Conservation (phyloP, 2,329 filamentous ascomycete genomes). For the Aspergillus ibericus region DNA sequence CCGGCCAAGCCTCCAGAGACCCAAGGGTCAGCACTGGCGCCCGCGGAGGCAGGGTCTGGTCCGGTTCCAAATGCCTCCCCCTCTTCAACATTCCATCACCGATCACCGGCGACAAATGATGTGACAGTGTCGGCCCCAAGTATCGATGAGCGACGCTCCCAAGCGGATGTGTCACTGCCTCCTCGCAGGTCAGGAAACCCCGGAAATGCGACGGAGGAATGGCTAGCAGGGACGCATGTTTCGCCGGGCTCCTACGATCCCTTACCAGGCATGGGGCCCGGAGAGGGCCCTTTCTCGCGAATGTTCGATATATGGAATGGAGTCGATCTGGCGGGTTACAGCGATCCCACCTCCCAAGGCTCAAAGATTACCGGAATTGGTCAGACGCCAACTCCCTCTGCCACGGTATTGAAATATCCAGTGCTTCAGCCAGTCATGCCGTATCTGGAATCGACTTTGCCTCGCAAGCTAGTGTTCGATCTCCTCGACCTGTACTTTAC, state of each 20-base stretch:
- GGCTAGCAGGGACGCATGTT: constrained; percentile 33
- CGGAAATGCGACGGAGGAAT: constrained; percentile 34
- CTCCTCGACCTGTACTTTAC: constrained; percentile 88
- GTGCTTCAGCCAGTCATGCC: constrained; percentile 81
- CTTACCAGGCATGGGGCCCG: constrained; percentile 25
- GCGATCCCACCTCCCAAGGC: constrained; percentile 51
- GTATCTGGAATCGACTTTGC: constrained; percentile 75
- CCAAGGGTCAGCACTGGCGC: background rate
- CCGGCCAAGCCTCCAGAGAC: constrained; percentile 1
- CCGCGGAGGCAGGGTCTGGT: constrained; percentile 15
- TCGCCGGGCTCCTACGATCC: constrained; percentile 36
- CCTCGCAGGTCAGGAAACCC: constrained; percentile 18
- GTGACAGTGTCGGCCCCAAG: constrained; percentile 30
- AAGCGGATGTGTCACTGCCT: constrained; percentile 20
- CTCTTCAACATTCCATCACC: constrained; percentile 24
- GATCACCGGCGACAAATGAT: constrained; percentile 32
- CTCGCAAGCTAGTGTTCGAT: constrained; percentile 78
- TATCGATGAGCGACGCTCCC: constrained; percentile 30
- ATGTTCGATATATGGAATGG: constrained; percentile 36
- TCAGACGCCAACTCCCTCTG: constrained; percentile 43
- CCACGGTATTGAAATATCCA: constrained; percentile 66
- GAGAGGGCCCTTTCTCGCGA: constrained; percentile 29
- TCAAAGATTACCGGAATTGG: constrained; percentile 59
- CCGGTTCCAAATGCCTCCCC: constrained; percentile 26
- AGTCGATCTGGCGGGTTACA: constrained; percentile 26